Conservation (phyloP, 805 yeast genomes). For the Barnettozyma californica region DNA sequence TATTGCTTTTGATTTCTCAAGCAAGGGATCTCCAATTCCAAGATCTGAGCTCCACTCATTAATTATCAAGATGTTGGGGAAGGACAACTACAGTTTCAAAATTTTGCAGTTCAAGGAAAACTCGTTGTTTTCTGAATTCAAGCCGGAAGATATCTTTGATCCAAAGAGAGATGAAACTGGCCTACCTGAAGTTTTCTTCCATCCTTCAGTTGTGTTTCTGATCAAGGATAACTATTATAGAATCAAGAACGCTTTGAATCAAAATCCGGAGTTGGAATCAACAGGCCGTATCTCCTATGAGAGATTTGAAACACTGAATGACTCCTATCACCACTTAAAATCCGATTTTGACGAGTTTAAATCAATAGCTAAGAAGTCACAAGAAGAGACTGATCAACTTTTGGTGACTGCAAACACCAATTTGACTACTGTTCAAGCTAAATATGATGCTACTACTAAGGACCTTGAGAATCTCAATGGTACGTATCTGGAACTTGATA, state of each 20-base stretch:
- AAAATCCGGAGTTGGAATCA: constrained; percentile 74
- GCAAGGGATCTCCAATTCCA: constrained; percentile 44
- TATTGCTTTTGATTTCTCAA: constrained; percentile 76
- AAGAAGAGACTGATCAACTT: constrained; percentile 25
- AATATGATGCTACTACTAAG: constrained; percentile 4
- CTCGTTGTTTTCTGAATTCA: constrained; percentile 49
- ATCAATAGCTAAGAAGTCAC: constrained; percentile 25
- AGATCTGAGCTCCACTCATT: constrained; percentile 57
- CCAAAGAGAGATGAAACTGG: constrained; percentile 75
- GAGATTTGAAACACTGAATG: constrained; percentile 31
- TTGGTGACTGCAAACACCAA: constrained; percentile 16
- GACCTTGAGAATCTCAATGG: constrained; percentile 20
- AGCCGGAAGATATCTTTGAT: constrained; percentile 42
- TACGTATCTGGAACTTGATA: constrained; percentile 20
- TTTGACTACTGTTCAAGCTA: constrained; percentile 11
- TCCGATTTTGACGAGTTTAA: constrained; percentile 29
- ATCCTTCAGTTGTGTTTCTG: constrained; percentile 53
- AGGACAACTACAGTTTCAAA: constrained; percentile 70
- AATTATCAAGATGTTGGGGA: constrained; percentile 69
- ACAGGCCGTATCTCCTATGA: constrained; percentile 57
- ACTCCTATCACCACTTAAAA: constrained; percentile 31
- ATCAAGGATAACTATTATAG: constrained; percentile 67
- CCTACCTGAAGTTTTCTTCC: constrained; percentile 77
- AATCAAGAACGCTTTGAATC: constrained; percentile 63
- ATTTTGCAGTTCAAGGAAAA: constrained; percentile 67